Base-by-base conservation (phyloP, 1,284 basidiomycete genomes). In the Laetiporus sulphureus region DNA sequence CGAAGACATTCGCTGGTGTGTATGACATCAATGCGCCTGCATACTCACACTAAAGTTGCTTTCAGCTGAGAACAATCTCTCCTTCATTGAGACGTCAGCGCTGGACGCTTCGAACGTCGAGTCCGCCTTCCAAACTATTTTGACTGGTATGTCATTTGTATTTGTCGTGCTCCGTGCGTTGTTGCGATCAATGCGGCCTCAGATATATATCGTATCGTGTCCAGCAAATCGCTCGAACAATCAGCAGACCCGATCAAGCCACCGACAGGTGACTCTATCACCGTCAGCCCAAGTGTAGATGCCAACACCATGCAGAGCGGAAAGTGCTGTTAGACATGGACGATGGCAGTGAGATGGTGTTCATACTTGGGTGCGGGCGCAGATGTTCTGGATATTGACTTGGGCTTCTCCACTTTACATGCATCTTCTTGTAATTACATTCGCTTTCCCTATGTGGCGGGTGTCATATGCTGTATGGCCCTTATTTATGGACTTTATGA, bases 21-120 rank as follows among this genome's bases (percentile, higher is more conserved):
- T 76, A 15, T 19, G 15, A 27, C n/a, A 33, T 20, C 21, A 8
- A 12, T 32, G 3, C 32, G 5, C 15, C n/a, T 10, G n/a, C 1
- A 34, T 22, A 2, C 12, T 30, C 11, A 32, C 19, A 15, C 21
- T 12, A 32, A 20, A 13, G n/a, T 19, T 21, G 12, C 12, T 13
- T 27, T 12, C 32, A 79, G 78, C 77, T 45, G 80, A 84, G 64
- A 95, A 97, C 63, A 83, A 83, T 34, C 68, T 97, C 51, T 92
- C 88, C 44, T 95, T 95, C 75, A 97, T 99, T 57, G 95, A 99
- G 75, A 99, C 95, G 48, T 99, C 96, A 56, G 95, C 96, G 64
- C 83, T 99, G 76, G 95, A 99, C 77, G 92, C 94, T 54, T 93
- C 91, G 41, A 98, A 98, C 69, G 96, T 99, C 65, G 95, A 98